Evolutionary conservation across 176 grass and related monocot genomes (phyloP).

Genomic region (Avena insularis): DNA sequence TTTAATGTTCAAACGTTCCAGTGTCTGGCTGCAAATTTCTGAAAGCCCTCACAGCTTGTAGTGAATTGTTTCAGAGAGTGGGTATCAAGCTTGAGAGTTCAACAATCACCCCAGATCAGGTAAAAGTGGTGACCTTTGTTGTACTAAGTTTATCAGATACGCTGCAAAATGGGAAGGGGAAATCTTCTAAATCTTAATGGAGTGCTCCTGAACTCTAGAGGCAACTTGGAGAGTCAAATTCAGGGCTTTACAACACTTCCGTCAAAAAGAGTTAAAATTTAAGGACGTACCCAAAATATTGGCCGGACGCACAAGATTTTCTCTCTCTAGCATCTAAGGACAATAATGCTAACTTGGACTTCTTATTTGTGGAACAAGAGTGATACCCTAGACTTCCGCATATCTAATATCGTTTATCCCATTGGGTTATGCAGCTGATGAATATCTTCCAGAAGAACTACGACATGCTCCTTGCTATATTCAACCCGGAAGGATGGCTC

Average conservation of each 20-base stretch:
- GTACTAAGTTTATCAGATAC: neutral
- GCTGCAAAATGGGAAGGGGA: constrained; percentile 8
- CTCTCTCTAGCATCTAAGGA: neutral
- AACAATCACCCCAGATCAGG: constrained; percentile 83
- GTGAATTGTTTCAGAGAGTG: constrained; percentile 75
- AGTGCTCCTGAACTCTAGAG: neutral
- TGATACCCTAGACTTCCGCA: neutral
- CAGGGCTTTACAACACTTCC: neutral
- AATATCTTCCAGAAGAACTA: constrained; percentile 90
- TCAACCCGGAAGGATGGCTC: constrained; percentile 94
- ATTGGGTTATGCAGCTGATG: constrained; percentile 63
- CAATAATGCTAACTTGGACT: neutral
- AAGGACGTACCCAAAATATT: neutral
- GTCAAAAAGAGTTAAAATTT: neutral
- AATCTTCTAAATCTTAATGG: neutral
- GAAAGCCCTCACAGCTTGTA: constrained; percentile 30
- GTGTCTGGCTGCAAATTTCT: neutral
- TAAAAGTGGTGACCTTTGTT: constrained; percentile 30
- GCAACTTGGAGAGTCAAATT: neutral
- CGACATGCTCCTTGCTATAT: constrained; percentile 79
- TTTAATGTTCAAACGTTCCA: neutral
- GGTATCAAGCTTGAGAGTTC: constrained; percentile 86
- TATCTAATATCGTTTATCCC: neutral
- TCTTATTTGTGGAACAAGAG: neutral
- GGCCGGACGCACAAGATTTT: neutral